Evolutionary conservation across 495 filamentous ascomycete genomes (phyloP).

Genomic region (Opeltia flavorubescens): DNA sequence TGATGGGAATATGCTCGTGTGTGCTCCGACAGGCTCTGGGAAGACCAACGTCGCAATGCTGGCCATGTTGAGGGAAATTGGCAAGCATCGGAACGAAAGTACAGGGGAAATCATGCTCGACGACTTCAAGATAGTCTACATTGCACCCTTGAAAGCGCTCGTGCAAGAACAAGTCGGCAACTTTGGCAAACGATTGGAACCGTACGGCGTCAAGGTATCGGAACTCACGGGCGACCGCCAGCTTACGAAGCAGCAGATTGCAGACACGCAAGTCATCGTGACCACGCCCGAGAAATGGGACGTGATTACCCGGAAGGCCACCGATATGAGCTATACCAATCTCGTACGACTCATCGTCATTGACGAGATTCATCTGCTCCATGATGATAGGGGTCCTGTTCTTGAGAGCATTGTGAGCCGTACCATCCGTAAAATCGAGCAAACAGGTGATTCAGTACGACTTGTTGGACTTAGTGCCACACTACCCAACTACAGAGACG

Average conservation of each 20-base stretch:
- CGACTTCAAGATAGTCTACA: conserved; percentile 94
- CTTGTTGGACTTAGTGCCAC: conserved; percentile 90
- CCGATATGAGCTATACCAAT: conserved; percentile 92
- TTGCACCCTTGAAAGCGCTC: conserved; percentile 85
- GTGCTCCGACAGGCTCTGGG: conserved; percentile 90
- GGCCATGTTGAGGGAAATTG: conserved; percentile 87
- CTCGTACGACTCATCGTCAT: conserved; percentile 90
- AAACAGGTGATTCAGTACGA: conserved; percentile 81
- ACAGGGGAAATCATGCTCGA: conserved; percentile 87
- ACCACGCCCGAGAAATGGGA: conserved; percentile 99
- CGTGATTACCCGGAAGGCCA: conserved; percentile 96
- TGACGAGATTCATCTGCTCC: conserved; percentile 94
- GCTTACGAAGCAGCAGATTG: conserved; percentile 96
- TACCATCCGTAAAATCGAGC: conserved; percentile 83
- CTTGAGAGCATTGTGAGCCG: conserved; percentile 93
- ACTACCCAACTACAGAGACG: conserved; percentile 91
- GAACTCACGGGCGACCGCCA: conserved; percentile 96
- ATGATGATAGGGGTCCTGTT: conserved; percentile 94
- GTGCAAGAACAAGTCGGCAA: conserved; percentile 97
- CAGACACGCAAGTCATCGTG: conserved; percentile 95
- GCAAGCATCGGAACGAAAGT: conserved; percentile 75
- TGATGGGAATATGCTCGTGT: conserved; percentile 95
- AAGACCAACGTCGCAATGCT: conserved; percentile 99
- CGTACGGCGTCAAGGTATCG: conserved; percentile 81
- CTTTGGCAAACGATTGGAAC: conserved; percentile 79